Percentiles rank a stretch among this genome's conserved stretches.
Evolutionary conservation across 2,329 filamentous ascomycete genomes (phyloP).

Genomic region (Pseudogymnoascus sp.): DNA sequence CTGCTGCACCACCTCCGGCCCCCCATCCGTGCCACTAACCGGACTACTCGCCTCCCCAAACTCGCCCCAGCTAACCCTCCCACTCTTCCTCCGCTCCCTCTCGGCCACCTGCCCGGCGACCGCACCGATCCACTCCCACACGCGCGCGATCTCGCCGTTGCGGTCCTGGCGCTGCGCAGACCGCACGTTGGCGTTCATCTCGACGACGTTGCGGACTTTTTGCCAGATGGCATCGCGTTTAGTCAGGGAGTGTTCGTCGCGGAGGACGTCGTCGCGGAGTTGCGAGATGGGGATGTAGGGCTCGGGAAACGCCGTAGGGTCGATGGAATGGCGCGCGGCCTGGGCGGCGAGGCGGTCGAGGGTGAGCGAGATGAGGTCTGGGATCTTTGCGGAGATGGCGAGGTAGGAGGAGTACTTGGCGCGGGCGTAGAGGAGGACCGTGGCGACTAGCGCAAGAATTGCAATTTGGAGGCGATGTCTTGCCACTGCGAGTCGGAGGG

Average conservation of each 20-base stretch:
- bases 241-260: slow-evolving; percentile 67
- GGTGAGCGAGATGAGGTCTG: slow-evolving; percentile 73
- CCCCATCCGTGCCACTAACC: slow-evolving; percentile 21
- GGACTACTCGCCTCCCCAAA: slow-evolving; percentile 21
- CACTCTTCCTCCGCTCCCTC: slow-evolving; percentile 38
- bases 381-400: slow-evolving; percentile 64
- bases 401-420: slow-evolving; percentile 53
- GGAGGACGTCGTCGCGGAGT: slow-evolving; percentile 80
- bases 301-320: slow-evolving; percentile 56
- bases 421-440: slow-evolving; percentile 53
- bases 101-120: slow-evolving; percentile 28
- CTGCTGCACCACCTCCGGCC: slow-evolving; percentile 17
- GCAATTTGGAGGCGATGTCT: slow-evolving; percentile 81
- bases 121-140: slow-evolving; percentile 64
- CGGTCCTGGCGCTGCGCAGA: slow-evolving; percentile 60
- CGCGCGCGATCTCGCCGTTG: slow-evolving; percentile 56
- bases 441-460: slow-evolving; percentile 46
- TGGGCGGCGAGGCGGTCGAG: slow-evolving; percentile 76
- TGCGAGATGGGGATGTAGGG: slow-evolving; percentile 81
- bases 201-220: slow-evolving; percentile 73
- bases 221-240: slow-evolving; percentile 78
- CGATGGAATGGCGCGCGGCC: slow-evolving; percentile 65
- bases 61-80: slow-evolving; percentile 32
- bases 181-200: slow-evolving; percentile 87
- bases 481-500: slow-evolving; percentile 71